phyloP scores from a whole-genome alignment of 768 basidiomycete species.

The Lentinula boryana region DNA sequence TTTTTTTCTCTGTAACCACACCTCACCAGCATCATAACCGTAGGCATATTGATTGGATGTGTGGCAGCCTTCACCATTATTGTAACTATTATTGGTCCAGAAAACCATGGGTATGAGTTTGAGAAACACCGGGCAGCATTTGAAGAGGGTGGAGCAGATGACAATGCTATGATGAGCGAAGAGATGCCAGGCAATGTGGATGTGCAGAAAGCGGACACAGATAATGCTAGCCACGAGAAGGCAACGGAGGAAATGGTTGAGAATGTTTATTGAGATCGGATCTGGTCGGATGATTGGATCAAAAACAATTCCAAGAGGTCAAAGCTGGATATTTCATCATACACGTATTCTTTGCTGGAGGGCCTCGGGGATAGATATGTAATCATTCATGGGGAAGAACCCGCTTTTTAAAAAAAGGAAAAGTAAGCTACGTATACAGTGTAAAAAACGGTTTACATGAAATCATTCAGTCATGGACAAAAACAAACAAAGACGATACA shows the following conservation, averaged over 20 bases:
- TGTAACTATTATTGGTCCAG: conserved; percentile 72
- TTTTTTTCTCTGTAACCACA: not conserved
- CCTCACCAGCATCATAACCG: not conserved
- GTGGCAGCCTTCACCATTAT: conserved; percentile 75
- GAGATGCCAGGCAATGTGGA: not conserved
- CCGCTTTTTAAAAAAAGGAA: not conserved
- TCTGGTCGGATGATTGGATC: no score
- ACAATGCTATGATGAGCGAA: conserved; percentile 13
- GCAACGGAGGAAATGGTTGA: not conserved
- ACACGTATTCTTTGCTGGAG: no score
- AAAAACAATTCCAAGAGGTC: no score
- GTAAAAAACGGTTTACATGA: not conserved
- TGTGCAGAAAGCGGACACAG: not conserved
- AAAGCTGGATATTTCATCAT: no score
- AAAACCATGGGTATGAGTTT: conserved; percentile 74
- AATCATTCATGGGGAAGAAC: no score
- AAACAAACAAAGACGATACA: not conserved
- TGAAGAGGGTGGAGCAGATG: conserved; percentile 63
- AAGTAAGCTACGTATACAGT: not conserved
- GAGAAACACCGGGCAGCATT: conserved; percentile 78
- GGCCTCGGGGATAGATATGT: no score
- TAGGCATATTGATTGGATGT: conserved; percentile 78
- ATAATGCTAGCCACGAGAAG: not conserved
- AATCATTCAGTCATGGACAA: not conserved
- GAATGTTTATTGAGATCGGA: not conserved